Evolutionary conservation across 208 protist genomes (phyloP).

Genomic region (Vickermania spadyakhi): DNA sequence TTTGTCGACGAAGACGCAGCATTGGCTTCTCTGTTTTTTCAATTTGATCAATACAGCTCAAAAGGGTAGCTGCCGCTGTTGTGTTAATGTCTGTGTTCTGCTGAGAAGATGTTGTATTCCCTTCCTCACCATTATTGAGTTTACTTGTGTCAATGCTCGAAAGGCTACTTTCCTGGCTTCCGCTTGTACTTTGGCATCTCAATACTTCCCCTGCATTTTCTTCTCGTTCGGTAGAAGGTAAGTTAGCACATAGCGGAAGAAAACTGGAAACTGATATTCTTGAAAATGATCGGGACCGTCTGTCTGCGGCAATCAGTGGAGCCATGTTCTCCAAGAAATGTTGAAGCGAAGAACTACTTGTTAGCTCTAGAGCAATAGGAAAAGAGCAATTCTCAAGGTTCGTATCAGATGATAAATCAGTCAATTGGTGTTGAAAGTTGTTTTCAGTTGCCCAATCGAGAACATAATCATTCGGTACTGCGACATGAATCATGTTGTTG

Average conservation of each 20-base stretch:
- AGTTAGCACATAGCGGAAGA: not conserved
- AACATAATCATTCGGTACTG: slow-evolving; percentile 29
- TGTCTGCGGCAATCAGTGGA: not conserved
- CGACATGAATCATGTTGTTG: slow-evolving; percentile 60
- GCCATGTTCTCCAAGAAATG: not conserved
- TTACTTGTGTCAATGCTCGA: no score
- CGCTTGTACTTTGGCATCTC: not conserved
- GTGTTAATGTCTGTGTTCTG: no score
- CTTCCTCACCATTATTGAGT: no score
- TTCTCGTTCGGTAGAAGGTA: not conserved
- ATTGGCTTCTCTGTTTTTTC: no score
- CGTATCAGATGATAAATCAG: slow-evolving; percentile 1
- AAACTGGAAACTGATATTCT: not conserved
- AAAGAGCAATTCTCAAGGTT: not conserved
- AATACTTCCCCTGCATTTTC: not conserved
- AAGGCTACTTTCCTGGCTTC: no score
- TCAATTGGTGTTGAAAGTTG: slow-evolving; percentile 45
- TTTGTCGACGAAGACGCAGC: no score
- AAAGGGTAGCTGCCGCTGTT: no score
- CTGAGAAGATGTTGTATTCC: no score
- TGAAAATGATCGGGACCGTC: not conserved
- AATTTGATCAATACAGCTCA: no score
- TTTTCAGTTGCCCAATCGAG: slow-evolving; percentile 49
- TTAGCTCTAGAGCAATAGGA: not conserved
- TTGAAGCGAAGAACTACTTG: not conserved